Evolutionary conservation across 345 rosid genomes (phyloP).

Genomic region (Acer negundo): DNA sequence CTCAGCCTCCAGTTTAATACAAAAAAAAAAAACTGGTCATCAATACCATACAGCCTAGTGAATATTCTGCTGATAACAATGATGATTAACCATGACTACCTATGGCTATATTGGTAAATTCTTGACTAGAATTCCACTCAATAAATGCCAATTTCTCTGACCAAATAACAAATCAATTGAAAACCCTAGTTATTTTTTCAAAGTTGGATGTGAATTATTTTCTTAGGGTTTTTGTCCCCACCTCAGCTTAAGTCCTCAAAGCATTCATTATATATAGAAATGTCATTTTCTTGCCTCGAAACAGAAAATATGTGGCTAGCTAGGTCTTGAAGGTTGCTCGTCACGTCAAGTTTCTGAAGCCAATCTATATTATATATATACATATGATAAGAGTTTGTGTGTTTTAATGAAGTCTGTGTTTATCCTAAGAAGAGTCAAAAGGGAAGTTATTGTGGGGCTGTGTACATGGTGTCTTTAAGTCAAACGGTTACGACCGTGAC

Average conservation of each 20-base stretch:
- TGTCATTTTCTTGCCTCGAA: too few relatives aligned
- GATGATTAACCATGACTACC: slow-evolving; percentile 20
- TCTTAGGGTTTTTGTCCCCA: slow-evolving; percentile 2
- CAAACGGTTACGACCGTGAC: slow-evolving; percentile 64
- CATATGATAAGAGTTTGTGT: not conserved
- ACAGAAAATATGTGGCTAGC: not conserved
- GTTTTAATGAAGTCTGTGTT: not conserved
- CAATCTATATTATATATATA: too few relatives aligned
- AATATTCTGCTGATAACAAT: slow-evolving; percentile 8
- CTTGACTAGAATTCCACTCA: slow-evolving; percentile 5
- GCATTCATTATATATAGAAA: not conserved
- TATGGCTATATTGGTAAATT: not conserved
- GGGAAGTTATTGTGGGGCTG: slow-evolving; percentile 14
- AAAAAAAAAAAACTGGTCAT: not conserved
- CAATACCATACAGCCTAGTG: not conserved
- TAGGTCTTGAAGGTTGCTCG: not conserved
- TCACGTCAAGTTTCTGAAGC: slow-evolving; percentile 1
- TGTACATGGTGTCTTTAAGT: slow-evolving; percentile 35
- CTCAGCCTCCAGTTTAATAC: slow-evolving; percentile 5
- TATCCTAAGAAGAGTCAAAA: slow-evolving; percentile 19
- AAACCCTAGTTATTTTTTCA: slow-evolving; percentile 13
- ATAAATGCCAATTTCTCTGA: slow-evolving; percentile 2
- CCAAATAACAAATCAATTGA: slow-evolving; percentile 13
- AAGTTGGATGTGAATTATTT: slow-evolving; percentile 2
- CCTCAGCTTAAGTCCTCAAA: slow-evolving; percentile 9